Evolutionary conservation across 176 grass and related monocot genomes (phyloP), one percentile per base, ranked within the genome.

Genomic region (Oryza brachyantha): DNA sequence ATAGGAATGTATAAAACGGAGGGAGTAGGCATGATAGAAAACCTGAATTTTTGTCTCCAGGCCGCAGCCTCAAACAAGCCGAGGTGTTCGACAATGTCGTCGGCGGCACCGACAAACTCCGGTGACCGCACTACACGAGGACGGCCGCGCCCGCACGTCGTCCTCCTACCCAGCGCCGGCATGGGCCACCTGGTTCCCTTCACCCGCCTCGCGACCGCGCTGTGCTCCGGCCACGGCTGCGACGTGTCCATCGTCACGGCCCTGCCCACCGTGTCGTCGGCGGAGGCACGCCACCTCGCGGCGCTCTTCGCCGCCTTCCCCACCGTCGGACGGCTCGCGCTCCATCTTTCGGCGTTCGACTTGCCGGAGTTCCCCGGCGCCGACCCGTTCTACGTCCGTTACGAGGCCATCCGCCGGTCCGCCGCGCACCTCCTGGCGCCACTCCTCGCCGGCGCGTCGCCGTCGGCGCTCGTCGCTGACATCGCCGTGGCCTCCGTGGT

Each of bases 131-230:
- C 14, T 48, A 19, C 46, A 52, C 13, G 7, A 0, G 27, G 16
- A 54, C 1, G 8, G 0, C 8, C 31, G 2, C 34, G 28, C 2
- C 75, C 84, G 14, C 94, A 93, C 32, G 29, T 97, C 19, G 90
- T 87, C 31, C 83, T 97, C 24, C 61, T 97, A 26, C 88, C 91
- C 0, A 93, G 91, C 68, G 88, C 88, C 42, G 91, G 93, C 54
- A 97, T 97, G 88, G 93, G 91, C 21, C 90, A 97, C 58, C 80
- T 97, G 17, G 73, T 67, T 22, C 93, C 93, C 29, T 97, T 91
- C 77, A 13, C 41, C 69, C 91, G 93, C 50, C 88, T 97, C 1
- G 93, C 83, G 0, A 46, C 68, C 2, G 75, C 86, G 3, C 52
- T 97, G 0, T 87, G 76, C 27, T 35, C 25, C 3, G 35, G 5